Conservation (phyloP, 495 filamentous ascomycete genomes). For the Daldinia vernicosa region DNA sequence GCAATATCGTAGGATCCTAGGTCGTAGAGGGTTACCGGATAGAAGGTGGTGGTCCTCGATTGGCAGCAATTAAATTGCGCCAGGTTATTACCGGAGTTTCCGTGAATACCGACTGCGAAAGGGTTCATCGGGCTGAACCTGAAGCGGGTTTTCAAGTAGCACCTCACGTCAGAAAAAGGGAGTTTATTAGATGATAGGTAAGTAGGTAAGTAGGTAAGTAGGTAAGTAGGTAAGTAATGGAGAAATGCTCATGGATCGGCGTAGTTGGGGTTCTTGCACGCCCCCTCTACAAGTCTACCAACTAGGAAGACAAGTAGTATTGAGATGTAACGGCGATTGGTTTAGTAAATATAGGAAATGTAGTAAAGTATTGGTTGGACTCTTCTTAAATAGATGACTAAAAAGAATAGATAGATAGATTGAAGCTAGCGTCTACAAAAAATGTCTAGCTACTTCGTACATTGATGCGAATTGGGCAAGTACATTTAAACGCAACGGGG, state of each 20-base stretch:
- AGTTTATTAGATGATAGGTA: neutral
- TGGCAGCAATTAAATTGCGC: slow-evolving; percentile 20
- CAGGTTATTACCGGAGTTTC: slow-evolving; percentile 26
- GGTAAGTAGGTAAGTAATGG: slow-evolving; percentile 7
- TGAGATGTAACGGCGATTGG: neutral
- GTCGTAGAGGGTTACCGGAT: slow-evolving; percentile 6
- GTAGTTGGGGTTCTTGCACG: slow-evolving; percentile 1
- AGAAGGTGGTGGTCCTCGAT: slow-evolving; percentile 2
- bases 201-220: neutral
- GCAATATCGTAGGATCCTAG: slow-evolving; percentile 3
- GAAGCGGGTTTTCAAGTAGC: slow-evolving; percentile 20
- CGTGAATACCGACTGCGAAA: slow-evolving; percentile 16
- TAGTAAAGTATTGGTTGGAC: slow-evolving; percentile 10
- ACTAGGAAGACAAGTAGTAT: neutral
- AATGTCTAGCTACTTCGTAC: neutral
- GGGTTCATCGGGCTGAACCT: slow-evolving; percentile 31
- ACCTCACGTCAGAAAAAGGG: slow-evolving; percentile 12
- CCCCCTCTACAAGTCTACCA: slow-evolving; percentile 2
- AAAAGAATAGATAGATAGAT: neutral
- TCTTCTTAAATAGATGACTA: neutral
- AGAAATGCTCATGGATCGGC: slow-evolving; percentile 26
- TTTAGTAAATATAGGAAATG: neutral
- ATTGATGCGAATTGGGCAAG: neutral
- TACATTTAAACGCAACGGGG: neutral
- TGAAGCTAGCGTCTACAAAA: neutral